Conservation (phyloP, 208 protist species). For the Crithidia bombi region DNA sequence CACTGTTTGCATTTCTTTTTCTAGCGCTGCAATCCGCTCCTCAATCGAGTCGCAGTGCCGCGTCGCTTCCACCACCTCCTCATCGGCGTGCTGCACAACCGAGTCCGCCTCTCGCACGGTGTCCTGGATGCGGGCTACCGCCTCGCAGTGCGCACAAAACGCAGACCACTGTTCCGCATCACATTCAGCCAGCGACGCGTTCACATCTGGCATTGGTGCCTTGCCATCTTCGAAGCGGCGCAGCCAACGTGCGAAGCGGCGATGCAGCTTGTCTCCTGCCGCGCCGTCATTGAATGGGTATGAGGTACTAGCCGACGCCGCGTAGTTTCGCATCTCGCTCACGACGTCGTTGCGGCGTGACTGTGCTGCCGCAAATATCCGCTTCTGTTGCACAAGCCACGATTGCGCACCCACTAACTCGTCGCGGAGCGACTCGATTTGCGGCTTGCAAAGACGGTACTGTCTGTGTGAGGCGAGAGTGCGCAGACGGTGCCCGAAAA, state of each 20-base stretch:
- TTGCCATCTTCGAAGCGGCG: conserved; percentile 66
- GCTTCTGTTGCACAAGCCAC: conserved; percentile 40
- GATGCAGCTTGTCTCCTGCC: conserved; percentile 70
- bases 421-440: conserved; percentile 34
- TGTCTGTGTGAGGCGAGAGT: conserved; percentile 33
- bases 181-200: conserved; percentile 43
- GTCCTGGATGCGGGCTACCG: conserved; percentile 41
- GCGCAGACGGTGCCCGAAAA: conserved; percentile 65
- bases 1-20: conserved; percentile 28
- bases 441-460: conserved; percentile 23
- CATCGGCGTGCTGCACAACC: conserved; percentile 32
- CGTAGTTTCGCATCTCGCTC: conserved; percentile 44
- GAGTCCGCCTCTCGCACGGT: conserved; percentile 33
- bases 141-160: conserved; percentile 62
- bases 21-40: conserved; percentile 30
- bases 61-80: conserved; percentile 33
- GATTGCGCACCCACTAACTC: conserved; percentile 36
- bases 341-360: conserved; percentile 36
- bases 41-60: conserved; percentile 27
- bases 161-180: conserved; percentile 55
- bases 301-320: conserved; percentile 29
- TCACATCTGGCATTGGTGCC: conserved; percentile 30
- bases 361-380: conserved; percentile 35
- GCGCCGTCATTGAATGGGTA: conserved; percentile 68
- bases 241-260: conserved; percentile 74